phyloP scores from a whole-genome alignment of 768 basidiomycete species.

The Saitozyma podzolica region DNA sequence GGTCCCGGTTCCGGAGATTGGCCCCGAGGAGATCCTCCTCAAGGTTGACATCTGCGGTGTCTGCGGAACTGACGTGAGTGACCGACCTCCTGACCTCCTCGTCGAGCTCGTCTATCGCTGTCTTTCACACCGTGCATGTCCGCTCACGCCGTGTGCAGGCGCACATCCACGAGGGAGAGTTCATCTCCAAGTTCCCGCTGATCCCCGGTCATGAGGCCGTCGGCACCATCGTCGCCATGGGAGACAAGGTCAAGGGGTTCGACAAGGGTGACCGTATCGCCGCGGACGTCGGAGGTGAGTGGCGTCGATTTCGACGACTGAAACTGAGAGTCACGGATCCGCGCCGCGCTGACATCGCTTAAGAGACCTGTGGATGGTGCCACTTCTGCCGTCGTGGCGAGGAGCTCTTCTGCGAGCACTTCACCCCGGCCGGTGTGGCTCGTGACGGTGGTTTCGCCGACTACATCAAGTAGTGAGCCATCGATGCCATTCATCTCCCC shows the following conservation, averaged over 20 bases:
- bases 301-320: no score
- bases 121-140: background rate
- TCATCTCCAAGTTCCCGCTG: conserved; percentile 71
- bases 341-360: background rate
- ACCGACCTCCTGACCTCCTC: no score
- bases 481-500: background rate
- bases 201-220: conserved; percentile 77
- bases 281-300: conserved; percentile 66
- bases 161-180: conserved; percentile 70
- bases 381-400: conserved; percentile 87
- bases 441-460: conserved; percentile 85
- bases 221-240: conserved; percentile 70
- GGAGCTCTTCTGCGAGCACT: conserved; percentile 79
- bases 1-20: conserved; percentile 67
- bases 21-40: conserved; percentile 71
- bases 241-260: conserved; percentile 78
- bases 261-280: conserved; percentile 76
- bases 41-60: conserved; percentile 61
- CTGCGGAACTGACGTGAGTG: conserved; percentile 61
- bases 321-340: conserved; percentile 21
- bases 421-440: conserved; percentile 75
- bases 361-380: conserved; percentile 66
- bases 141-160: conserved; percentile 25
- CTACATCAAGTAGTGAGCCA: conserved; percentile 74
- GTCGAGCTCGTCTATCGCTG: no score